phyloP scores from a whole-genome alignment of 2,329 filamentous ascomycete genomes.

The Neocatenulostroma microsporum region DNA sequence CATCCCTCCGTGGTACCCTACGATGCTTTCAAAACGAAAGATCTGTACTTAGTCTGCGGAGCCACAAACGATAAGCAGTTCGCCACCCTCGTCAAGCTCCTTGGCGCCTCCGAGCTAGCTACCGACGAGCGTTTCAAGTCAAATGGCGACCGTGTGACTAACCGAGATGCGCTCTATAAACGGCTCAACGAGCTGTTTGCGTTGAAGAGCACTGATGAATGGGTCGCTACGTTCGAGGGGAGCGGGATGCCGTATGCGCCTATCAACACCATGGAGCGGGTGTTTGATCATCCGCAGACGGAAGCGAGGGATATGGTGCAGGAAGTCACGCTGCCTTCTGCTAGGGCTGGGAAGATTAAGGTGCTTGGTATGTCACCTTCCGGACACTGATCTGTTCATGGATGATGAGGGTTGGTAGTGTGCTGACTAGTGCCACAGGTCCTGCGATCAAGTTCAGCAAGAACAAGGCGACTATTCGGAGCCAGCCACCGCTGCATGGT shows the following conservation, averaged over 20 bases:
- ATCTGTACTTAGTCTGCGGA: conserved; percentile 14
- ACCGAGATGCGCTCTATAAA: conserved; percentile 27
- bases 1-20: conserved; percentile 45
- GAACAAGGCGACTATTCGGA: conserved; percentile 17
- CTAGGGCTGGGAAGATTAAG: conserved; percentile 19
- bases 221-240: conserved; percentile 34
- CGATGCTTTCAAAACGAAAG: conserved; percentile 35
- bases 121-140: conserved; percentile 25
- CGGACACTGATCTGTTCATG: too few relatives aligned
- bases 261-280: conserved; percentile 40
- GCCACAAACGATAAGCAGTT: conserved; percentile 33
- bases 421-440: too few relatives aligned
- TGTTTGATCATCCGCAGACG: conserved; percentile 40
- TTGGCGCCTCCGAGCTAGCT: conserved; percentile 21
- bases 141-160: conserved; percentile 26
- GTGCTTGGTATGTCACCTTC: conserved; percentile 20
- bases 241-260: conserved; percentile 41
- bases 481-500: conserved; percentile 20
- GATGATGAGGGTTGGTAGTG: too few relatives aligned
- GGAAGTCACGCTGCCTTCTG: conserved; percentile 18
- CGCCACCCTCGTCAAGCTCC: conserved; percentile 26
- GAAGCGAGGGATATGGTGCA: conserved; percentile 28
- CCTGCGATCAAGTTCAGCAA: conserved; percentile 22
- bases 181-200: conserved; percentile 31
- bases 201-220: conserved; percentile 34